A percentile compares a stretch with the other conserved stretches of the same genome.
phyloP scores from a whole-genome alignment of 2,329 filamentous ascomycete genomes.

The Cladosporium sp. region DNA sequence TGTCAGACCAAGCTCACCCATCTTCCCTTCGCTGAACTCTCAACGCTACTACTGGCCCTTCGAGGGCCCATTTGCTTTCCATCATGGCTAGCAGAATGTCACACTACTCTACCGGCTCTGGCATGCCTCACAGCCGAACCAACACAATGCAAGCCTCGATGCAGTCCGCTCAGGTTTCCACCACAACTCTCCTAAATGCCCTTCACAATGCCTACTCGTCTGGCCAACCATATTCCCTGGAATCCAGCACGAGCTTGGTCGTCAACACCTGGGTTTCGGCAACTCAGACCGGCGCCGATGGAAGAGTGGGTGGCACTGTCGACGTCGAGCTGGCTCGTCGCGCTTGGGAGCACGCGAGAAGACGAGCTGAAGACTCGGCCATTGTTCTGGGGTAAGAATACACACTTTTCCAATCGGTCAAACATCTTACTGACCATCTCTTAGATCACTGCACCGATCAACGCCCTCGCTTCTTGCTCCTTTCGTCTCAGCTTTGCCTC shows the following conservation, averaged over 20 bases:
- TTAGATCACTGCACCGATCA: slow-evolving; percentile 80
- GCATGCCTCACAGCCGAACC: slow-evolving; percentile 48
- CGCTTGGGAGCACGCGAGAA: slow-evolving; percentile 93
- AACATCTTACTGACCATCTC: slow-evolving; percentile 12
- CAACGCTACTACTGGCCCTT: neutral
- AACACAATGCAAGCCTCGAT: slow-evolving; percentile 37
- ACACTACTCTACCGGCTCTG: slow-evolving; percentile 57
- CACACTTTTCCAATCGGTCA: neutral
- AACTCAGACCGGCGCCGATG: slow-evolving; percentile 63
- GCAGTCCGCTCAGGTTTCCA: slow-evolving; percentile 76
- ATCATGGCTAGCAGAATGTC: slow-evolving; percentile 60
- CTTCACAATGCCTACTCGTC: slow-evolving; percentile 85
- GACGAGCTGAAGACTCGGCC: slow-evolving; percentile 91
- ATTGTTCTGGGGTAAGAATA: slow-evolving; percentile 74
- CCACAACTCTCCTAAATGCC: slow-evolving; percentile 85
- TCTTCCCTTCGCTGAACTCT: slow-evolving; percentile 6
- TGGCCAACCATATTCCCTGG: slow-evolving; percentile 76
- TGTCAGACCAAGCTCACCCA: too few relatives aligned
- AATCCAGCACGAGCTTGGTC: slow-evolving; percentile 83
- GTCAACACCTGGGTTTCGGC: slow-evolving; percentile 95
- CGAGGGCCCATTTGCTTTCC: slow-evolving; percentile 15
- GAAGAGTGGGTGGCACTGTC: slow-evolving; percentile 68
- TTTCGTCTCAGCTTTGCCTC: slow-evolving; percentile 74
- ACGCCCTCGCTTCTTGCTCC: slow-evolving; percentile 78
- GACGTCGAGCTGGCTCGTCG: slow-evolving; percentile 72